Evolutionary conservation across 208 protist genomes (phyloP).

Genomic region (Acanthamoeba castellanii): DNA sequence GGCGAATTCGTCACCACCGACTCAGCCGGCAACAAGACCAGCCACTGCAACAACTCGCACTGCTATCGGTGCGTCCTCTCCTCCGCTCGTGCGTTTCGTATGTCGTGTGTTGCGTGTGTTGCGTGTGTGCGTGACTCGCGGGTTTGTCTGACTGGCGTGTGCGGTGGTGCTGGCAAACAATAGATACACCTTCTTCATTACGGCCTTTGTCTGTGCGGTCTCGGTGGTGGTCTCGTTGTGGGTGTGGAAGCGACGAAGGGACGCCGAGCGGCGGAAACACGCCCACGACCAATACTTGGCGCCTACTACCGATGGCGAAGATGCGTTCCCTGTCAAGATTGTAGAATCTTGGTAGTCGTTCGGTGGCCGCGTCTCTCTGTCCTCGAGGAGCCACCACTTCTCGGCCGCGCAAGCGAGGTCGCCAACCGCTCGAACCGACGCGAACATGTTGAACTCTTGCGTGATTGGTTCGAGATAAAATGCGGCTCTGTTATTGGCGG

Average conservation of each 20-base stretch:
- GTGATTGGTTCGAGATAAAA: too few relatives aligned
- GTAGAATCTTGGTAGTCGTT: too few relatives aligned
- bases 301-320: background rate
- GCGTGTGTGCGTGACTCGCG: too few relatives aligned
- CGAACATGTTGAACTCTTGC: too few relatives aligned
- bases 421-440: too few relatives aligned
- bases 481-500: too few relatives aligned
- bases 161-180: background rate
- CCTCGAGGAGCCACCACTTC: too few relatives aligned
- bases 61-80: slow-evolving; percentile 1
- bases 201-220: background rate
- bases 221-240: slow-evolving; percentile 4
- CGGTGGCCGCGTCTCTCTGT: too few relatives aligned
- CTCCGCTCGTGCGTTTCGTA: background rate
- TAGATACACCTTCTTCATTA: slow-evolving; percentile 26
- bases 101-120: too few relatives aligned
- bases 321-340: background rate
- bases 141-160: background rate
- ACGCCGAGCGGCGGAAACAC: background rate
- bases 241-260: background rate
- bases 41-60: slow-evolving; percentile 1
- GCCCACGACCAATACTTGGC: background rate
- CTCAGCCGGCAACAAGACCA: background rate
- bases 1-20: background rate
- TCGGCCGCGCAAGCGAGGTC: too few relatives aligned